Evolutionary conservation across 78 protist genomes (phyloP).

Genomic region (Blattamonas nauphoetae): DNA sequence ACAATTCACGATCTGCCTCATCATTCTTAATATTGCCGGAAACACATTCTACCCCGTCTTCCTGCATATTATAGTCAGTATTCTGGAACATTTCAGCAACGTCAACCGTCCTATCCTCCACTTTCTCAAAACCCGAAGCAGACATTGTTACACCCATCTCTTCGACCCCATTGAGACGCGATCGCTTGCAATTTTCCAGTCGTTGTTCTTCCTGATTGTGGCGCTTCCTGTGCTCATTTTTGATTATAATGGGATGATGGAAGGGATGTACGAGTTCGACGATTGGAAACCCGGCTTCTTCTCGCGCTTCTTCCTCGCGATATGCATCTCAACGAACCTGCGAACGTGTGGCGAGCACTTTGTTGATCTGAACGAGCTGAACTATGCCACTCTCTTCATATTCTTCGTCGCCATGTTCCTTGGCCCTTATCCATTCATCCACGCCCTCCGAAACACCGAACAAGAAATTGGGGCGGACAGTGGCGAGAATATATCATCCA

Average conservation of each 20-base stretch:
- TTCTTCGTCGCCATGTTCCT: neutral
- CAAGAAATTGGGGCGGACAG: no score
- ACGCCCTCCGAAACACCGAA: neutral
- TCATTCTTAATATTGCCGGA: neutral
- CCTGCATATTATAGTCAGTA: neutral
- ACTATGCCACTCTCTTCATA: neutral
- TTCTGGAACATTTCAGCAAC: neutral
- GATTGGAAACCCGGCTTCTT: neutral
- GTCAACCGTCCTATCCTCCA: neutral
- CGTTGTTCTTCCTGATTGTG: neutral
- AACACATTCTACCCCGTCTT: constrained; percentile 15
- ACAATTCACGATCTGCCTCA: neutral
- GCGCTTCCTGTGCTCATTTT: neutral
- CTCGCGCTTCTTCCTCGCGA: neutral
- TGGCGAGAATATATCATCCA: no score
- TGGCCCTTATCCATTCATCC: constrained; percentile 13
- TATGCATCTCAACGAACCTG: neutral
- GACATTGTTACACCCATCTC: constrained; percentile 15
- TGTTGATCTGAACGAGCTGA: neutral
- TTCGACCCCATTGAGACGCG: constrained; percentile 9
- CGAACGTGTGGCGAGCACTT: neutral
- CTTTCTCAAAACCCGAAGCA: constrained; percentile 5
- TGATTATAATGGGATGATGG: neutral
- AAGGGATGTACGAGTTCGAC: neutral
- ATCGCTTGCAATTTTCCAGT: neutral